Conservation (phyloP, 2,329 filamentous ascomycete species). For the Talaromyces amestolkiae region DNA sequence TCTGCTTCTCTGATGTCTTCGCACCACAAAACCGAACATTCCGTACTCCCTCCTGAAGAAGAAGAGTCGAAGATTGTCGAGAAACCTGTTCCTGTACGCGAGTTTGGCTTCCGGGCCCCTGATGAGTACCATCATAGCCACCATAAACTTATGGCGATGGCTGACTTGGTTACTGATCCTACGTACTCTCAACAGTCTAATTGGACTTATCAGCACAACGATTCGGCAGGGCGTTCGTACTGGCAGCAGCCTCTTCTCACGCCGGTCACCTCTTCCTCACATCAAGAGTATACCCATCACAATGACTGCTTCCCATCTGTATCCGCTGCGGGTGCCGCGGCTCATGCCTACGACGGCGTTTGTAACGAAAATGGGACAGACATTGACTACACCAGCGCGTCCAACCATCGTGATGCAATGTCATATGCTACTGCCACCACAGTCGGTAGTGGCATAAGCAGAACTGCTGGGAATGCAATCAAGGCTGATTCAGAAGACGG, state of each 20-base stretch:
- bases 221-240: background rate
- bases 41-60: background rate
- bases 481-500: background rate
- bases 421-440: background rate
- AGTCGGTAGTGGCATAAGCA: background rate
- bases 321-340: background rate
- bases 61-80: background rate
- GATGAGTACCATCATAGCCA: slow-evolving; percentile 12
- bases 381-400: background rate
- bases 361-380: slow-evolving; percentile 5
- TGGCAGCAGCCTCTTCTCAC: background rate
- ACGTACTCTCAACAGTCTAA: slow-evolving; percentile 6
- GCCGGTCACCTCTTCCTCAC: background rate
- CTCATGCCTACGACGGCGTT: background rate
- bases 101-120: background rate
- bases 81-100: background rate
- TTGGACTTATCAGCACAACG: background rate
- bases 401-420: background rate
- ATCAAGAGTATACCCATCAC: background rate
- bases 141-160: slow-evolving; percentile 13
- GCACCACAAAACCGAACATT: background rate
- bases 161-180: slow-evolving; percentile 10
- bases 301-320: background rate
- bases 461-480: background rate
- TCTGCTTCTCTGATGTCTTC: slow-evolving; percentile 1